Evolutionary conservation across 495 filamentous ascomycete genomes (phyloP), one percentile per base, ranked within the genome.

Genomic region (Penicillium lividum): DNA sequence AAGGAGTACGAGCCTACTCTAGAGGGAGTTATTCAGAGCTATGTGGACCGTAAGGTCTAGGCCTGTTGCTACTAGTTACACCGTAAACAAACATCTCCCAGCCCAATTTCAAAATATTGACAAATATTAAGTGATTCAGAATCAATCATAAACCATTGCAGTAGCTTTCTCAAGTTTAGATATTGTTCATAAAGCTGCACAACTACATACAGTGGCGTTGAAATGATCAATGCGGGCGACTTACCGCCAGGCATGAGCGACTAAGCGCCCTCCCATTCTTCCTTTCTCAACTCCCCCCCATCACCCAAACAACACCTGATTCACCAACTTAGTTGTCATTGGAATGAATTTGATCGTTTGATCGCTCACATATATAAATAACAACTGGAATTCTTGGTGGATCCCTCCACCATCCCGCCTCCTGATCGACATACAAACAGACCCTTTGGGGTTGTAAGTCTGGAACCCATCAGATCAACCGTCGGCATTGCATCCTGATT

Each of bases 1-100:
- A 91, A 85, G 75, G 91, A 98, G 74, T 98, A 98, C 77, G 93
- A 96, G 63, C 82, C 92, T 1, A 90, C 84, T 0, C 75, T 85
- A 8, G 87, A 94, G 68, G 93, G 93, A 7, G 83, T 98, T 78
- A 91, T 98, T 53, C 82, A 89, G 78, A 96, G 93, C 73, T 98
- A 84, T 81, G 92, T 84, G 0, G 94, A 98, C 60, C 84, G 92
- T 60, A 80, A 83, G 51, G 73, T 86, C 42, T 89, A 73, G 72
- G 42, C 16, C 25, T 22, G 49, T 25, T 34, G 13, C 31, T 33
- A 3, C 9, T 33, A 33, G 31, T 33, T 33, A 10, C 31, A 15
- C 11, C 38, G 8, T 13, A 36, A 36, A 36, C 13, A 36, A 36
- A 36, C 8, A 36, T 13, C 9, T 13, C 8, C 13, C 33, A 36